Conservation (phyloP, 2,329 filamentous ascomycete genomes). For the Magnaporthiopsis rhizophila region DNA sequence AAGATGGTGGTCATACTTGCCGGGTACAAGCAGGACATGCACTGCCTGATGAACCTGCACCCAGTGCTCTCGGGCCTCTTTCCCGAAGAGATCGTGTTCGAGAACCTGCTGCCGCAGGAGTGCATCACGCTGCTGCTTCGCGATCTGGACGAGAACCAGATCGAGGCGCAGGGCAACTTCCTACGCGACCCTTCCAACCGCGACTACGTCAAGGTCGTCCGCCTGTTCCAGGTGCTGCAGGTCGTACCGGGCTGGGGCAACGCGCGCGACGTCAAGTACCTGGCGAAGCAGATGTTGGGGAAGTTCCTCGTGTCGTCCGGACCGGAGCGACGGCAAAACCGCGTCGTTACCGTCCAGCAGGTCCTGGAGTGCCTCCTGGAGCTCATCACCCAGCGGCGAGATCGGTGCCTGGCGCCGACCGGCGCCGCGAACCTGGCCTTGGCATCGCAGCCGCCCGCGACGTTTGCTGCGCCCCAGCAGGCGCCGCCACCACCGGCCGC, state of each 20-base stretch:
- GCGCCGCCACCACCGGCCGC: too few species aligned
- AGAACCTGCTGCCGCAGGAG: slow-evolving; percentile 29
- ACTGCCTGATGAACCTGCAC: slow-evolving; percentile 52
- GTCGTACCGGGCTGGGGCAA: slow-evolving; percentile 49
- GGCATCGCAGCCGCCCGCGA: too few species aligned
- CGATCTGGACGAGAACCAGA: slow-evolving; percentile 13
- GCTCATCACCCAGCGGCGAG: too few species aligned
- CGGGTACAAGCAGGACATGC: slow-evolving; percentile 60
- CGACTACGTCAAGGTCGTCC: slow-evolving; percentile 18
- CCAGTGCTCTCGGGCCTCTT: slow-evolving; percentile 58
- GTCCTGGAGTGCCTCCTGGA: too few species aligned
- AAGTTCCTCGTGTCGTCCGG: slow-evolving; percentile 23
- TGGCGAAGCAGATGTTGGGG: slow-evolving; percentile 43
- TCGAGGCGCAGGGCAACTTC: slow-evolving; percentile 16
- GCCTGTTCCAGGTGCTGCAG: slow-evolving; percentile 31
- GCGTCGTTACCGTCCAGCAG: slow-evolving; percentile 23
- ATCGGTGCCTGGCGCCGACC: too few species aligned
- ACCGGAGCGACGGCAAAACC: slow-evolving; percentile 44
- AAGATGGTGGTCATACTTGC: slow-evolving; percentile 61
- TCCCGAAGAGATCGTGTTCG: slow-evolving; percentile 52
- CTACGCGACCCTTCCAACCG: slow-evolving; percentile 11
- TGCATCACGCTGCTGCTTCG: slow-evolving; percentile 36
- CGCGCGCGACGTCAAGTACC: slow-evolving; percentile 50
- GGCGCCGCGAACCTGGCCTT: too few species aligned
- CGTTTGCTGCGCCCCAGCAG: too few species aligned